phyloP scores from a whole-genome alignment of 2,329 filamentous ascomycete species.

The Helotiales sp. region DNA sequence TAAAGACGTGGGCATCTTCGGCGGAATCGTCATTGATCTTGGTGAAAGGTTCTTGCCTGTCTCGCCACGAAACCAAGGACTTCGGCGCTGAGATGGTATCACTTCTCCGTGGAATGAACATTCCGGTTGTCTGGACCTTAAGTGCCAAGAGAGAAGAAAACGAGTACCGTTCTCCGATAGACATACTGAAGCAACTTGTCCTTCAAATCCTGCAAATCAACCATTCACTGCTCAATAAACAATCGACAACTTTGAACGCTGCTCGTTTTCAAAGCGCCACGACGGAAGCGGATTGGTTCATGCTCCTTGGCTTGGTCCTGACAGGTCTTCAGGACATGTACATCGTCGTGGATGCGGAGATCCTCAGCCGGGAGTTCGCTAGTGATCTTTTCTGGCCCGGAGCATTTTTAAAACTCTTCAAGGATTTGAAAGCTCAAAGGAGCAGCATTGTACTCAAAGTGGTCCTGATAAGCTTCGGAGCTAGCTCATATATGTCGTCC shows the following conservation, averaged over 20 bases:
- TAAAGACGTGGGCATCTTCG: conserved; percentile 9
- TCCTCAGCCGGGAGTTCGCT: not conserved
- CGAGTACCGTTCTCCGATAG: not conserved
- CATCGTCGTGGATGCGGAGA: conserved; percentile 14
- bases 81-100: not conserved
- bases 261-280: conserved; percentile 9
- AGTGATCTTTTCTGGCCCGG: not conserved
- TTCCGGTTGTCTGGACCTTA: not conserved
- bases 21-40: conserved; percentile 5
- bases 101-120: not conserved
- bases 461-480: not conserved
- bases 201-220: conserved; percentile 12
- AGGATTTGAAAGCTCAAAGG: not conserved
- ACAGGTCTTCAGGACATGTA: conserved; percentile 10
- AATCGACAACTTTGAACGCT: not conserved
- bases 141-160: not conserved
- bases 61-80: conserved; percentile 5
- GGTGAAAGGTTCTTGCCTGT: conserved; percentile 4
- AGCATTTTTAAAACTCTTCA: not conserved
- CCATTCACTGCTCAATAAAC: not conserved
- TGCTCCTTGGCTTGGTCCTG: conserved; percentile 5
- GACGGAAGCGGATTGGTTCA: conserved; percentile 15
- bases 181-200: conserved; percentile 3
- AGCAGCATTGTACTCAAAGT: not conserved
- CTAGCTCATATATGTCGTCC: not conserved